Evolutionary conservation across 805 yeast species (phyloP).

Genomic region (Candida sakaeoensis): DNA sequence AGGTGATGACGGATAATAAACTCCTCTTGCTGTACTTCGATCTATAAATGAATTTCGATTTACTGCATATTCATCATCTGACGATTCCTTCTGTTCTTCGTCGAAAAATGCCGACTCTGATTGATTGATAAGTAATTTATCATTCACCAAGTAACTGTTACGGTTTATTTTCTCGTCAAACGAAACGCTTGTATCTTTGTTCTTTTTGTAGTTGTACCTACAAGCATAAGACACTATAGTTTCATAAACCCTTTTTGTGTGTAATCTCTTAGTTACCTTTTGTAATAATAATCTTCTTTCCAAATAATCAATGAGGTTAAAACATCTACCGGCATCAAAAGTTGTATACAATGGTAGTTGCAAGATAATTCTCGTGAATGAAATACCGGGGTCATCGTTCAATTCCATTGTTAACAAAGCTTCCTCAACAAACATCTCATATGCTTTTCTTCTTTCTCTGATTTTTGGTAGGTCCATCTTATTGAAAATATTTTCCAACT

Average conservation of each 20-base stretch:
- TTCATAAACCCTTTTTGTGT: conserved; percentile 41
- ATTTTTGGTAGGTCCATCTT: conserved; percentile 55
- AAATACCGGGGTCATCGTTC: conserved; percentile 56
- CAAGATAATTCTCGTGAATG: conserved; percentile 58
- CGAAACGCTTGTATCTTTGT: conserved; percentile 22
- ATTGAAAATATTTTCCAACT: conserved; percentile 48
- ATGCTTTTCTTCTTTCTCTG: conserved; percentile 49
- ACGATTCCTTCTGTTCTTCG: conserved; percentile 9
- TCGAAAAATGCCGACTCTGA: conserved; percentile 7
- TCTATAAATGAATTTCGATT: conserved; percentile 7
- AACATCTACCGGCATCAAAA: conserved; percentile 73
- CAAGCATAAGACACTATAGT: conserved; percentile 45
- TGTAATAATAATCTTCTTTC: conserved; percentile 57
- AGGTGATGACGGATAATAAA: conserved; percentile 31
- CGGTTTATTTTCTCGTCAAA: conserved; percentile 22
- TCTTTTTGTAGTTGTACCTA: conserved; percentile 42
- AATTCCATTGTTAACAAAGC: conserved; percentile 56
- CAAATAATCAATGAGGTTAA: conserved; percentile 67
- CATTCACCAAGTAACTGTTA: conserved; percentile 23
- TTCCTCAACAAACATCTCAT: conserved; percentile 70
- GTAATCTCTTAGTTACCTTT: conserved; percentile 48
- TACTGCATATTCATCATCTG: not conserved
- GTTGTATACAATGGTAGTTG: conserved; percentile 73
- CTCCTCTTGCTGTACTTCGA: conserved; percentile 15
- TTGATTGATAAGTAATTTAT: conserved; percentile 7